Evolutionary conservation across 1,284 basidiomycete genomes (phyloP).

Genomic region (Sporisorium iseilematis-ciliati): DNA sequence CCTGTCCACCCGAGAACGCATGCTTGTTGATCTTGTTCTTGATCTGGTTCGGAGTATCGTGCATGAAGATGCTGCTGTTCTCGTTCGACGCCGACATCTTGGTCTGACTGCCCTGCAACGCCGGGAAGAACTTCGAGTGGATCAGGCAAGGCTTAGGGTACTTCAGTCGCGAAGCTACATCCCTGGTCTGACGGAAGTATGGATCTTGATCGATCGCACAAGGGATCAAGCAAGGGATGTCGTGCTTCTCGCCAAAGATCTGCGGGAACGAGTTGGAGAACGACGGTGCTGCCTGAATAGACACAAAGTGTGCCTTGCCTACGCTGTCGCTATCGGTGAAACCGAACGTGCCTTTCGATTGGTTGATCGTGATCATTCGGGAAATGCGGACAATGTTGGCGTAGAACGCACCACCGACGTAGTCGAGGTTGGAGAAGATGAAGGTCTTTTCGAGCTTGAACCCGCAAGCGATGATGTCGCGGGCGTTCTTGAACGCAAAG

Average conservation of each 20-base stretch:
- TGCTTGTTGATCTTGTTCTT: slow-evolving; percentile 95
- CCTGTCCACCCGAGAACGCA: slow-evolving; percentile 73
- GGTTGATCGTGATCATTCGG: slow-evolving; percentile 90
- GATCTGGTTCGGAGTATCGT: slow-evolving; percentile 89
- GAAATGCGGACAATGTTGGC: slow-evolving; percentile 93
- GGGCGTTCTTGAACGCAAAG: slow-evolving; percentile 87
- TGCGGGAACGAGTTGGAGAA: slow-evolving; percentile 99
- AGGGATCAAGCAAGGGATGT: slow-evolving; percentile 93
- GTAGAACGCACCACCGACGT: slow-evolving; percentile 90
- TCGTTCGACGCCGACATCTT: slow-evolving; percentile 98
- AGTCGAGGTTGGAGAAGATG: slow-evolving; percentile 94
- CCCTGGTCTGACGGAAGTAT: slow-evolving; percentile 97
- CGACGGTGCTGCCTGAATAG: slow-evolving; percentile 95
- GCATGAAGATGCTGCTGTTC: slow-evolving; percentile 95
- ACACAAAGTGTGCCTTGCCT: slow-evolving; percentile 96
- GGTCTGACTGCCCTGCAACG: slow-evolving; percentile 94
- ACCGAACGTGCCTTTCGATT: slow-evolving; percentile 94
- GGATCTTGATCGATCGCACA: slow-evolving; percentile 95
- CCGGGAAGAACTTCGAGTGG: slow-evolving; percentile 98
- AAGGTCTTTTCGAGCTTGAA: slow-evolving; percentile 94
- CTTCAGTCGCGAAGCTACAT: slow-evolving; percentile 91
- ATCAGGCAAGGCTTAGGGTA: slow-evolving; percentile 94
- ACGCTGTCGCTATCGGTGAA: slow-evolving; percentile 93
- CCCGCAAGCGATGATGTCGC: slow-evolving; percentile 95
- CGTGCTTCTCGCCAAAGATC: slow-evolving; percentile 87